Evolutionary conservation across 2,329 filamentous ascomycete species (phyloP).

Genomic region (Colletotrichum phormii): DNA sequence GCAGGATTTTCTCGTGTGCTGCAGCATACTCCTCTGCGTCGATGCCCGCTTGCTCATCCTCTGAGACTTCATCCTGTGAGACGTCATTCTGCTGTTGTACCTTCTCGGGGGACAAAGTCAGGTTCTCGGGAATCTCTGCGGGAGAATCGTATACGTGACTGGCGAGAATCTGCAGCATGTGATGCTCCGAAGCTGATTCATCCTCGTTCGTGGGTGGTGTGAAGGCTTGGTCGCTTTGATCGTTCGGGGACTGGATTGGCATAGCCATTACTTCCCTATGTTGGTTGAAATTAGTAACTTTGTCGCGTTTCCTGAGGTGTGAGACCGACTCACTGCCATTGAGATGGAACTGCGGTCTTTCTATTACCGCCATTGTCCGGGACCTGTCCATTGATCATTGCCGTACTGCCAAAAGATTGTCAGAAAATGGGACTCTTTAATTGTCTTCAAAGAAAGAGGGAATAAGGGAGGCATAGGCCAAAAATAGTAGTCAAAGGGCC

Average conservation of each 20-base stretch:
- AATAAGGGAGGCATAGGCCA: no score
- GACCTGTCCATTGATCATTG: constrained; percentile 27
- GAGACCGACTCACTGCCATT: background rate
- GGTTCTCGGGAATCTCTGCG: background rate
- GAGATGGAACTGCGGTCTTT: background rate
- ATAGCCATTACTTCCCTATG: background rate
- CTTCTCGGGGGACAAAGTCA: background rate
- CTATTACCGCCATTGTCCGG: constrained; percentile 5
- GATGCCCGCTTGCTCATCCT: background rate
- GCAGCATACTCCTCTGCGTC: background rate
- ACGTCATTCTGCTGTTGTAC: background rate
- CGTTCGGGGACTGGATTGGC: background rate
- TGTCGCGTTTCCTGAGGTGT: background rate
- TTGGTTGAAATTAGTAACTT: background rate
- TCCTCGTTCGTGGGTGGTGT: background rate
- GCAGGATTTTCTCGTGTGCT: background rate
- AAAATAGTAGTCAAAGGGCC: background rate
- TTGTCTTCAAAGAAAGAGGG: background rate
- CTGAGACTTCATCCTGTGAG: no score
- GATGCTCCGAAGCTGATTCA: background rate
- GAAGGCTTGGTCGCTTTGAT: background rate
- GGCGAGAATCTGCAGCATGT: background rate
- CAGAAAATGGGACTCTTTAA: background rate
- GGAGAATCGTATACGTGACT: background rate
- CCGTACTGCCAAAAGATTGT: constrained; percentile 21